Percentiles rank a stretch among this genome's conserved stretches.
These are phyloP conservation scores for Hyphopichia khmerensis DNA, from an alignment of 1,139 yeast genomes.

Conservation along the genomic window DNA sequence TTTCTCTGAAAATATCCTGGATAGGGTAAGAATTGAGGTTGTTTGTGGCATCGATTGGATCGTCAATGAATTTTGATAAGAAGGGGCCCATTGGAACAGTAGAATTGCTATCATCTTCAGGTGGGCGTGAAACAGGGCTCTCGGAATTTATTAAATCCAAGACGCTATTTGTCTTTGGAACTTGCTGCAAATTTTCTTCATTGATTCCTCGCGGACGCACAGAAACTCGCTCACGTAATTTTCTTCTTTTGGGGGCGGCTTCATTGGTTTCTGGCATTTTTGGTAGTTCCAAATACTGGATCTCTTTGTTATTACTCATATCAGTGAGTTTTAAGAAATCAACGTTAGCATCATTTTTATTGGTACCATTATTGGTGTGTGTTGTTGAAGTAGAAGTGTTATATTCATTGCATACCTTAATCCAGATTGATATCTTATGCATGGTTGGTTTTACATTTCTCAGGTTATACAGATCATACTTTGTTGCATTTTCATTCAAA, in stretches of 20 bases:
- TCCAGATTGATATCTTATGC: constrained; percentile 47
- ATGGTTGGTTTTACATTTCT: constrained; percentile 43
- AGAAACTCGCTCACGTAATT: background rate
- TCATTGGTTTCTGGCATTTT: constrained; percentile 7
- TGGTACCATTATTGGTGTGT: constrained; percentile 1
- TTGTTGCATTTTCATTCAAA: constrained; percentile 21
- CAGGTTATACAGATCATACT: constrained; percentile 35
- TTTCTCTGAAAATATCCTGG: constrained; percentile 32
- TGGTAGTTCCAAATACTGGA: constrained; percentile 43
- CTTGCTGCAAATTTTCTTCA: background rate
- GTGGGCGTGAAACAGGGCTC: background rate
- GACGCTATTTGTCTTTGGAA: background rate
- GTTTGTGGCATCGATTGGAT: constrained; percentile 1
- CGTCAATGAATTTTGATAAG: constrained; percentile 5
- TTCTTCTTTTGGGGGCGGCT: background rate
- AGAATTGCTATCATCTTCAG: background rate
- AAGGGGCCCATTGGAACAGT: background rate
- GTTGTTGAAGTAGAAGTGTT: constrained; percentile 4
- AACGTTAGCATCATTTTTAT: constrained; percentile 5
- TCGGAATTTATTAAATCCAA: background rate
- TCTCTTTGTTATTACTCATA: constrained; percentile 46
- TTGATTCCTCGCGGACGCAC: no score
- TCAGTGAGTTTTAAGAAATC: constrained; percentile 42
- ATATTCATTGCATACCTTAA: constrained; percentile 37
- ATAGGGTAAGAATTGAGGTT: constrained; percentile 12